Percentiles rank a stretch among this genome's conserved stretches.
Evolutionary conservation across 192 early-diverging fungal species (phyloP).

Genomic region (Coemansia sp.): DNA sequence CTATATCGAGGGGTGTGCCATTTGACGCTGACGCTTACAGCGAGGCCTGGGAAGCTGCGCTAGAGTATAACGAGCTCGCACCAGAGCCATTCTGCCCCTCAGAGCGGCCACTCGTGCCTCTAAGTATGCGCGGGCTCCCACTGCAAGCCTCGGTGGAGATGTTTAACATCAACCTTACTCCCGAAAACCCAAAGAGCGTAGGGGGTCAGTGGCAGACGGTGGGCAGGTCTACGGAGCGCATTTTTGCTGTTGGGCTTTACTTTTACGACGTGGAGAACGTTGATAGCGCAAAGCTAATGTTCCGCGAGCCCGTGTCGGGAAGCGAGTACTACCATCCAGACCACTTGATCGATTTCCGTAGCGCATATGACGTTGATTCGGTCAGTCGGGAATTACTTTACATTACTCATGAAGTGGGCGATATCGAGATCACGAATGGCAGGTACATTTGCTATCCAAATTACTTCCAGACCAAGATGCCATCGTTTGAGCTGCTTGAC

Average conservation of each 20-base stretch:
- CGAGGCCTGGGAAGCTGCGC: not conserved
- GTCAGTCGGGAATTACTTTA: not conserved
- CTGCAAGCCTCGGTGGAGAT: slow-evolving; percentile 70
- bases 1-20: not conserved
- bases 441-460: slow-evolving; percentile 73
- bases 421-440: slow-evolving; percentile 51
- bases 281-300: slow-evolving; percentile 56
- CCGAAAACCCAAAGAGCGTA: slow-evolving; percentile 56
- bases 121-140: slow-evolving; percentile 28
- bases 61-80: slow-evolving; percentile 10
- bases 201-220: slow-evolving; percentile 67
- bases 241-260: slow-evolving; percentile 69
- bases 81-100: slow-evolving; percentile 37
- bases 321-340: not conserved
- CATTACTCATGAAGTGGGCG: slow-evolving; percentile 44
- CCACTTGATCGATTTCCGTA: not conserved
- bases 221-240: slow-evolving; percentile 66
- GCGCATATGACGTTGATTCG: not conserved
- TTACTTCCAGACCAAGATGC: slow-evolving; percentile 62
- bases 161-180: slow-evolving; percentile 63
- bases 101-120: slow-evolving; percentile 12
- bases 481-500: slow-evolving; percentile 60
- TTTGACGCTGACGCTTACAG: slow-evolving; percentile 4
- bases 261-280: slow-evolving; percentile 72
- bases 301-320: slow-evolving; percentile 37